Evolutionary conservation across 805 yeast genomes (phyloP).

Genomic region (Wickerhamiella shivajii): DNA sequence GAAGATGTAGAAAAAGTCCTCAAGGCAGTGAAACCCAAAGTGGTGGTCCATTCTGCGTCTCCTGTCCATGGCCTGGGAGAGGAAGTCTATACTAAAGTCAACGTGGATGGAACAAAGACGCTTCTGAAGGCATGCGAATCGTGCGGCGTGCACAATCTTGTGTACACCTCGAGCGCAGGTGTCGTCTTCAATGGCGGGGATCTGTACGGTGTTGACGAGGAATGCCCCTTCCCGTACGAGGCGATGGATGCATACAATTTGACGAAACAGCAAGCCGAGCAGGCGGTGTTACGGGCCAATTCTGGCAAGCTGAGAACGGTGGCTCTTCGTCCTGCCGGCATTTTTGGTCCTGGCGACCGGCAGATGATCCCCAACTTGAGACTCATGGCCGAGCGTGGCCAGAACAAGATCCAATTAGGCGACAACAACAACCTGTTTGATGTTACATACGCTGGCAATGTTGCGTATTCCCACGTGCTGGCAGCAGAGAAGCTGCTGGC

Average conservation of each 20-base stretch:
- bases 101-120: slow-evolving; percentile 75
- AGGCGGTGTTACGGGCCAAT: slow-evolving; percentile 61
- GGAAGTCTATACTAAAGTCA: slow-evolving; percentile 73
- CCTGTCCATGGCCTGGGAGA: slow-evolving; percentile 86
- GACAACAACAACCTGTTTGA: slow-evolving; percentile 88
- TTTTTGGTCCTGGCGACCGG: slow-evolving; percentile 97
- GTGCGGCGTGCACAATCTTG: slow-evolving; percentile 45
- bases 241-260: slow-evolving; percentile 97
- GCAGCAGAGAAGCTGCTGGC: slow-evolving; percentile 64
- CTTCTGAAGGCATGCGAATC: slow-evolving; percentile 49
- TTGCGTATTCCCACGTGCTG: slow-evolving; percentile 88
- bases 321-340: slow-evolving; percentile 92
- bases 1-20: slow-evolving; percentile 57
- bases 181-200: slow-evolving; percentile 95
- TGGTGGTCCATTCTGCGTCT: slow-evolving; percentile 89
- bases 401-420: slow-evolving; percentile 86
- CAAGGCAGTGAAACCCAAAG: slow-evolving; percentile 41
- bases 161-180: slow-evolving; percentile 95
- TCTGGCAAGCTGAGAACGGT: slow-evolving; percentile 53
- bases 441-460: slow-evolving; percentile 97
- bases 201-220: slow-evolving; percentile 80
- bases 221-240: slow-evolving; percentile 79
- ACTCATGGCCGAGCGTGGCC: slow-evolving; percentile 67
- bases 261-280: slow-evolving; percentile 86
- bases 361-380: slow-evolving; percentile 90